Evolutionary conservation across 495 filamentous ascomycete species (phyloP).

Genomic region (Mycothermus thermophilus): DNA sequence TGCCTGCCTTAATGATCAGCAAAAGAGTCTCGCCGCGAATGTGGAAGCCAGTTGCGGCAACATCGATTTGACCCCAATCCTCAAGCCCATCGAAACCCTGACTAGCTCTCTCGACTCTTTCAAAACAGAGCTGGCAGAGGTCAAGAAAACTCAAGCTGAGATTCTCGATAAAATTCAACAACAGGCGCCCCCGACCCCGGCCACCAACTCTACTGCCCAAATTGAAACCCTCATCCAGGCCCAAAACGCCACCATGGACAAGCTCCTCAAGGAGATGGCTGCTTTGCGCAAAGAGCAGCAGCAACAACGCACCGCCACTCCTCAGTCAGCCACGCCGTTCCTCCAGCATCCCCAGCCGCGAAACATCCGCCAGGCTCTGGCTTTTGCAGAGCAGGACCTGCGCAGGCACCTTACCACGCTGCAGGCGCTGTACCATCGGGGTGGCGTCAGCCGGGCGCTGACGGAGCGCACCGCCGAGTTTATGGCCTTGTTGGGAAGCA

Average conservation of each 20-base stretch:
- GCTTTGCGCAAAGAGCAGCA: background rate
- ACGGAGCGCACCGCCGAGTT: conserved; percentile 10
- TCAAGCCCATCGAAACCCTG: conserved; percentile 7
- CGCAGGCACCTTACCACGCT: conserved; percentile 6
- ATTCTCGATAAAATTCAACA: background rate
- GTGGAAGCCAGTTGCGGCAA: background rate
- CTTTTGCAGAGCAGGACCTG: conserved; percentile 12
- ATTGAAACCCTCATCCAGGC: conserved; percentile 5
- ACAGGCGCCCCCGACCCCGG: background rate
- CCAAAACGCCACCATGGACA: conserved; percentile 4
- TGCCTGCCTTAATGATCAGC: background rate
- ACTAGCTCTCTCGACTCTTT: background rate
- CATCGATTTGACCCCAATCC: background rate
- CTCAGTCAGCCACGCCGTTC: background rate
- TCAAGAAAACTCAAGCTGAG: conserved; percentile 3
- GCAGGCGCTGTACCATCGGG: conserved; percentile 6
- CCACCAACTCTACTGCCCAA: background rate
- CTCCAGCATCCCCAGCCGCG: conserved; percentile 5
- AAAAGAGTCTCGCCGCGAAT: background rate
- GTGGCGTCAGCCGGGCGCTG: background rate
- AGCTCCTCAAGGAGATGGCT: background rate
- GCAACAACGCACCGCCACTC: background rate
- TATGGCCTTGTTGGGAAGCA: background rate
- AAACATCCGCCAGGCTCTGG: conserved; percentile 13
- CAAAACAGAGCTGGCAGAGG: conserved; percentile 6